Evolutionary conservation across 148 eudicot genomes (phyloP), one percentile per base, ranked within the genome.

Genomic region (Rheum nobile): DNA sequence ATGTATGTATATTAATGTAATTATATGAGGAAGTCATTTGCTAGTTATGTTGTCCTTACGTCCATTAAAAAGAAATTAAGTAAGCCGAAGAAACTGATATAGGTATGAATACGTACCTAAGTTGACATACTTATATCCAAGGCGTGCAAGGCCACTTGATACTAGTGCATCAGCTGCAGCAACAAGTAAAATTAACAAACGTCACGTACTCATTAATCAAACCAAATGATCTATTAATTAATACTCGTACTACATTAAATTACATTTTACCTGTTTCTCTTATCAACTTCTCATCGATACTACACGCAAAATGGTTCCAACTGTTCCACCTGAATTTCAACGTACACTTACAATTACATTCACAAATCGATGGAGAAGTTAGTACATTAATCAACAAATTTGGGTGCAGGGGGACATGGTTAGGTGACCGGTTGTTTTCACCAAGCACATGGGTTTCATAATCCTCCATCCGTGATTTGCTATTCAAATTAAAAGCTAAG

Each of bases 271-370:
- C 76, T 14, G 76, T 74, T 61, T 74, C 76, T 42, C 54, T 74
- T 11, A 74, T 74, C 32, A 61, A 12, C 32, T 41, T 61, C 52
- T 74, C 76, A 11, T 37, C 11, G 35, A 74, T 34, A 29, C 61
- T 42, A 35, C 76, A 74, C 0, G 50, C 76, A 61, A 74, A 74
- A 54, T 61, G 76, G 61, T 74, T 74, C 76, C 76, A 74, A 43
- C 76, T 74, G 63, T 42, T 74, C 76, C 76, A 74, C 21, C 76
- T 74, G 22, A 24, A 57, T 9, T 57, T 12, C 39, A 57, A 26
- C 34, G 24, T n/a, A 50, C 57, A 50, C 19, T 19, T 52, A 52
- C 11, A n/a, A 37, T 37, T 37, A 37, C 2, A 37, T 2, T 37
- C 2, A 37, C 6, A 2, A 37, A 37, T 6, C 2, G 2, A 2